Evolutionary conservation across 108 stramenopile genomes (phyloP), one percentile per base, ranked within the genome.

Genomic region (Chaetoceros tenuissimus): DNA sequence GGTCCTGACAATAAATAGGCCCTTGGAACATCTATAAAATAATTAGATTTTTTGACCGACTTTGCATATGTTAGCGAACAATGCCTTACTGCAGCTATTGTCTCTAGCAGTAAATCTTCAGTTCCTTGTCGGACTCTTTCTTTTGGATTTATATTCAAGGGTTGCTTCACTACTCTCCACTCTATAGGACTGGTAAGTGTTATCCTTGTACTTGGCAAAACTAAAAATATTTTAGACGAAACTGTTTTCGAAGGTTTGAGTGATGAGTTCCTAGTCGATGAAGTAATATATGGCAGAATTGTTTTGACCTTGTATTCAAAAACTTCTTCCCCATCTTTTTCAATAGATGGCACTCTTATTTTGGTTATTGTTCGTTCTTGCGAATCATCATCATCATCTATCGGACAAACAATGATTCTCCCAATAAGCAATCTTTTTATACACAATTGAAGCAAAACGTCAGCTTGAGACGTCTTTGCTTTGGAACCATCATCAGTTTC

Each of bases 1-100:
- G 77, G 78, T 2, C 83, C 83, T 40, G 64, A 61, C 16, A 85
- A 48, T 17, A 85, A 49, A 44, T 81, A 74, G 8, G 69, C 66
- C 1, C 80, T 60, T 49, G 79, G 74, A 25, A 73, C 51, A 25
- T 53, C 34, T 13, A 40, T 5, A 10, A 13, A 5, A 40, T 40
- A 40, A 13, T 13, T 13, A 40, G 8, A 5, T 10, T 40, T 13
- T 5, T 40, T 5, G 34, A 10, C 5, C 8, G 34, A 40, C 34
- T 40, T 40, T 5, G 34, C 5, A 40, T 5, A 40, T 10, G 13
- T 5, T 5, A 40, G 5, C 34, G 34, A 40, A 40, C 34, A 40
- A 40, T 40, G 13, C 13, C 34, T 5, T 10, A 40, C 34, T 10
- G 8, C 34, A 40, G 5, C 8, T 10, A 40, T 40, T 40, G 8